Evolutionary conservation across 768 basidiomycete genomes (phyloP).

Genomic region (Tremella fuciformis): DNA sequence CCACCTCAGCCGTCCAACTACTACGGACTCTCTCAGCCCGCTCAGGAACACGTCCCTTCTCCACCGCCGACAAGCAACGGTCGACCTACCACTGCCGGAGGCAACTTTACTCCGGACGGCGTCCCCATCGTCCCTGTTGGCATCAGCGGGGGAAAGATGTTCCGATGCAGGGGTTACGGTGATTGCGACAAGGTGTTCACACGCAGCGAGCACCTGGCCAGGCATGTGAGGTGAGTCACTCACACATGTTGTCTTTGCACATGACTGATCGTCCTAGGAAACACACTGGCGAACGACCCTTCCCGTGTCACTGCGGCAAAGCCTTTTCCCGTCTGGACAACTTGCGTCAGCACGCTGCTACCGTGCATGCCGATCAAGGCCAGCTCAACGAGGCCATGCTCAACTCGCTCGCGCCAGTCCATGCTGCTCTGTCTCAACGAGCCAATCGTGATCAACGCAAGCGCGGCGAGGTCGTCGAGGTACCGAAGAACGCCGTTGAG

Average conservation of each 20-base stretch:
- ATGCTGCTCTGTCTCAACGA: conserved; percentile 45
- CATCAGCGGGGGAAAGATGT: conserved; percentile 65
- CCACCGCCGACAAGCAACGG: conserved; percentile 39
- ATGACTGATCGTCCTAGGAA: conserved; percentile 60
- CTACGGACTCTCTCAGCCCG: conserved; percentile 34
- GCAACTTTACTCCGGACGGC: conserved; percentile 41
- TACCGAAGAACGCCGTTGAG: conserved; percentile 47
- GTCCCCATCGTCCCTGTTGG: conserved; percentile 43
- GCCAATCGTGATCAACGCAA: conserved; percentile 49
- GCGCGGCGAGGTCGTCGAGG: conserved; percentile 49
- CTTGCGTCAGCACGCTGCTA: conserved; percentile 92
- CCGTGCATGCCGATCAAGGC: conserved; percentile 86
- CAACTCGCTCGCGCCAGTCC: conserved; percentile 45
- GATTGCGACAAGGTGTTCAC: conserved; percentile 97
- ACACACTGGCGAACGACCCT: conserved; percentile 96
- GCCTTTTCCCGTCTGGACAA: conserved; percentile 96
- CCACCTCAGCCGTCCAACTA: conserved; percentile 32
- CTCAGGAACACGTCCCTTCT: conserved; percentile 32
- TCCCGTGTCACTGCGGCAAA: conserved; percentile 91
- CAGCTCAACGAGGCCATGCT: conserved; percentile 49
- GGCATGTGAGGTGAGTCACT: conserved; percentile 79
- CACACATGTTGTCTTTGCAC: conserved; percentile 7
- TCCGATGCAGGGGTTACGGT: conserved; percentile 90
- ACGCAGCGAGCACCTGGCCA: conserved; percentile 88
- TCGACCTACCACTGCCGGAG: conserved; percentile 15